Conservation (phyloP, 805 yeast genomes). For the Schwanniomyces vanrijiae region DNA sequence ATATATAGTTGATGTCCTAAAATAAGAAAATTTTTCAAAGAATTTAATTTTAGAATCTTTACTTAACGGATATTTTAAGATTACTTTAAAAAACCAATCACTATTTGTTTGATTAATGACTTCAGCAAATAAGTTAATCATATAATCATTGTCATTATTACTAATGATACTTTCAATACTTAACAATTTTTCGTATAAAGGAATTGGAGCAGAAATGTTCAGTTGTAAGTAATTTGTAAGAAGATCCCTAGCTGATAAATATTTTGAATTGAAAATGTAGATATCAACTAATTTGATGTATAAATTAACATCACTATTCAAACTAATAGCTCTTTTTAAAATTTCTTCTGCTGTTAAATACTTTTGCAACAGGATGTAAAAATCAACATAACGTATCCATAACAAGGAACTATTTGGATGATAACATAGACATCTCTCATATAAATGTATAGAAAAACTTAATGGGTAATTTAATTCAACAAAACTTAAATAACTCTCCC, state of each 20-base stretch:
- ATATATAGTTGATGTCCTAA: conserved; percentile 26
- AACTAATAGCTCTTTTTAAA: conserved; percentile 34
- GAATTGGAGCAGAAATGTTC: conserved; percentile 26
- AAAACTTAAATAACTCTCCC: conserved; percentile 59
- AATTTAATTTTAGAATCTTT: conserved; percentile 17
- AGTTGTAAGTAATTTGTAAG: conserved; percentile 25
- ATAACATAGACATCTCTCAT: conserved; percentile 49
- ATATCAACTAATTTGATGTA: conserved; percentile 46
- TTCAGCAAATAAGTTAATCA: conserved; percentile 25
- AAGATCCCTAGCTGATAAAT: conserved; percentile 36
- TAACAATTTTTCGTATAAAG: conserved; percentile 41
- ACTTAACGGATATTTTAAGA: conserved; percentile 24
- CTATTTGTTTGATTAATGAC: conserved; percentile 31
- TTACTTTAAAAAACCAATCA: conserved; percentile 35
- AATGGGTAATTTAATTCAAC: conserved; percentile 42
- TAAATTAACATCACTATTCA: conserved; percentile 25
- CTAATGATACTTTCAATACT: conserved; percentile 38
- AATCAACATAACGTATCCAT: conserved; percentile 53
- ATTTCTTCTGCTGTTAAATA: conserved; percentile 38
- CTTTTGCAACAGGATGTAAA: conserved; percentile 27
- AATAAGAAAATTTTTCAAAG: conserved; percentile 18
- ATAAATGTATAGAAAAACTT: conserved; percentile 29
- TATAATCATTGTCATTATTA: conserved; percentile 21
- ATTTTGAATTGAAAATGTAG: conserved; percentile 36
- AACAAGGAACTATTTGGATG: conserved; percentile 45